phyloP scores from a whole-genome alignment of 495 filamentous ascomycete species.

The Aspergillus heteromorphus region DNA sequence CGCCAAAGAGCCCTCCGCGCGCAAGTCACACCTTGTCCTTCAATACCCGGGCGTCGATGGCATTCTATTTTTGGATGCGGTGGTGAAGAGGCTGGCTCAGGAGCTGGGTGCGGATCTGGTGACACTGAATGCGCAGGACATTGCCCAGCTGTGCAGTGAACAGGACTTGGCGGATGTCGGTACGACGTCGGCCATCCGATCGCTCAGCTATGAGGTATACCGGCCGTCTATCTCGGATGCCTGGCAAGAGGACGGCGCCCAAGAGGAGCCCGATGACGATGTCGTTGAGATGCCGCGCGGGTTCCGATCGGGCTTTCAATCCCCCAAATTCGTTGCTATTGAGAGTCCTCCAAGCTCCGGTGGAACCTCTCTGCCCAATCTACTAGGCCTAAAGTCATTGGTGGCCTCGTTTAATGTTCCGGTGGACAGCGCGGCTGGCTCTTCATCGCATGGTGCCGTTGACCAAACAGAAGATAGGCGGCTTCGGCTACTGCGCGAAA shows the following conservation, averaged over 20 bases:
- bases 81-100: constrained; percentile 55
- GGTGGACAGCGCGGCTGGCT: constrained; percentile 17
- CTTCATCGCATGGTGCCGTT: constrained; percentile 8
- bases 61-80: constrained; percentile 49
- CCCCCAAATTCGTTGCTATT: constrained; percentile 36
- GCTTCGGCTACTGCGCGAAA: constrained; percentile 31
- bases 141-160: constrained; percentile 71
- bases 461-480: constrained; percentile 28
- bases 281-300: constrained; percentile 19
- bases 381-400: constrained; percentile 32
- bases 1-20: constrained; percentile 44
- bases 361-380: constrained; percentile 33
- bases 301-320: constrained; percentile 15
- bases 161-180: constrained; percentile 52
- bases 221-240: constrained; percentile 21
- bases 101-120: constrained; percentile 69
- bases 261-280: constrained; percentile 36
- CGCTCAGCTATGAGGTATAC: constrained; percentile 65
- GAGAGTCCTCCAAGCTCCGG: constrained; percentile 29
- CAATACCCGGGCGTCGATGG: constrained; percentile 58
- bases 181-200: constrained; percentile 39
- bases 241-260: constrained; percentile 31
- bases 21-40: constrained; percentile 61
- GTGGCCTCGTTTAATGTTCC: constrained; percentile 35
- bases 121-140: constrained; percentile 68